phyloP scores from a whole-genome alignment of 78 protist species.

The Tieghemostelium lacteum region DNA sequence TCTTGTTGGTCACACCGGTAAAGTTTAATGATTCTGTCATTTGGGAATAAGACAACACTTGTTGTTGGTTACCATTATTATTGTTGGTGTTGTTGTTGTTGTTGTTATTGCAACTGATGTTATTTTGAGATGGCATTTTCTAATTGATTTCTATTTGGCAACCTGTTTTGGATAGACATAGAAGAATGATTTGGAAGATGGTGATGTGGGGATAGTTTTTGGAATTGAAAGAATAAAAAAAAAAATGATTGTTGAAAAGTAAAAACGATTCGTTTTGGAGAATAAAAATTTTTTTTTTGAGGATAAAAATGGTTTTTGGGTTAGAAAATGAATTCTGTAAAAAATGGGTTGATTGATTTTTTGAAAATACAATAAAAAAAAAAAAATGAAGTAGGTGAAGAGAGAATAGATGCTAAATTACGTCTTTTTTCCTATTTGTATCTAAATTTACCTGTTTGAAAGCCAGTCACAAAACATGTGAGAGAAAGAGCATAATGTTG shows the following conservation, averaged over 20 bases:
- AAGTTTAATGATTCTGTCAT: background rate
- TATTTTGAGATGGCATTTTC: slow-evolving; percentile 26
- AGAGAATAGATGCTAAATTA: no score
- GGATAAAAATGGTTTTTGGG: background rate
- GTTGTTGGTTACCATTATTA: background rate
- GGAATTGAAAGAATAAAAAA: background rate
- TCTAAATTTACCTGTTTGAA: no score
- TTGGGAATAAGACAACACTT: no score
- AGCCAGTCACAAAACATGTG: no score
- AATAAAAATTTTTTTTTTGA: no score
- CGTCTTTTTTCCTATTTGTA: no score
- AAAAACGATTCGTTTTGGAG: background rate
- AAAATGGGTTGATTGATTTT: background rate
- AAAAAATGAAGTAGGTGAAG: no score
- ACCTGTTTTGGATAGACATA: background rate
- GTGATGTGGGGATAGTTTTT: no score
- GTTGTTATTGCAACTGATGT: background rate
- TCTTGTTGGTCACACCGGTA: slow-evolving; percentile 13
- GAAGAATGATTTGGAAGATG: background rate
- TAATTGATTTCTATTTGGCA: background rate
- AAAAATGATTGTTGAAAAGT: background rate
- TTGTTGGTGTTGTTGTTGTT: background rate
- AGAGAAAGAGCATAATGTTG: no score
- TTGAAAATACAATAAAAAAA: background rate
- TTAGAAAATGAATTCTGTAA: background rate